Evolutionary conservation across 2,329 filamentous ascomycete genomes (phyloP).

Genomic region (Phyllosticta paracitricarpa): DNA sequence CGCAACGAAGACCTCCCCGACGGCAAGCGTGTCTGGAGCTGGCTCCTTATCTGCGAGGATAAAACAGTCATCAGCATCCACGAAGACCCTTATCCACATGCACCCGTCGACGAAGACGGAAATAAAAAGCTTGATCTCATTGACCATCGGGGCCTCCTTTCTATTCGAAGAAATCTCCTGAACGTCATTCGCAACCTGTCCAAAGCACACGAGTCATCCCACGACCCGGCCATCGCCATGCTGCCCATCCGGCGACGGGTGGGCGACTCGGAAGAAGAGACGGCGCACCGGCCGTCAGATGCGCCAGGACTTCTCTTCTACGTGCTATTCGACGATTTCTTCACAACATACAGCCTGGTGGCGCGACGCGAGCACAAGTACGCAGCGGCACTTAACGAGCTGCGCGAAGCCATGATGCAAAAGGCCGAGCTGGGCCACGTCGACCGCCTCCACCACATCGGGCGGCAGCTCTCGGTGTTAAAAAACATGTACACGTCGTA

Average conservation of each 20-base stretch:
- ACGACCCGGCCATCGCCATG: constrained; percentile 31
- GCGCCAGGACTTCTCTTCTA: constrained; percentile 54
- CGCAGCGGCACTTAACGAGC: constrained; percentile 37
- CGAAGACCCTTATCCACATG: constrained; percentile 42
- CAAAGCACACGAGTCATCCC: constrained; percentile 35
- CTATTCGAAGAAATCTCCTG: constrained; percentile 48
- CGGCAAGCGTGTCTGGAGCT: constrained; percentile 55
- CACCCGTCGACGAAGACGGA: constrained; percentile 12
- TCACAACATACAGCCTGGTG: constrained; percentile 48
- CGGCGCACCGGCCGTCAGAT: constrained; percentile 39
- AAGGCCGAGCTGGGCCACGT: constrained; percentile 37
- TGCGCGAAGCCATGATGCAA: constrained; percentile 47
- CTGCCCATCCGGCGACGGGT: constrained; percentile 37
- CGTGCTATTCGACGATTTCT: constrained; percentile 58
- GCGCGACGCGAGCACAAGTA: constrained; percentile 39
- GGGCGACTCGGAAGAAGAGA: constrained; percentile 36
- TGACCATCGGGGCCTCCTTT: constrained; percentile 38
- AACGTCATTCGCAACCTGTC: constrained; percentile 54
- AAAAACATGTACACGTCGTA: constrained; percentile 53
- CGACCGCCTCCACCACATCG: constrained; percentile 48
- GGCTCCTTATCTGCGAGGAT: constrained; percentile 60
- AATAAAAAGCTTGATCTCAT: constrained; percentile 27
- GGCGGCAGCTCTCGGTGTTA: constrained; percentile 50
- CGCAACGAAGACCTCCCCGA: constrained; percentile 31
- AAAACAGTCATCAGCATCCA: constrained; percentile 61